Conservation (phyloP, 2,329 filamentous ascomycete species). For the Ilyonectria mors-panacis region DNA sequence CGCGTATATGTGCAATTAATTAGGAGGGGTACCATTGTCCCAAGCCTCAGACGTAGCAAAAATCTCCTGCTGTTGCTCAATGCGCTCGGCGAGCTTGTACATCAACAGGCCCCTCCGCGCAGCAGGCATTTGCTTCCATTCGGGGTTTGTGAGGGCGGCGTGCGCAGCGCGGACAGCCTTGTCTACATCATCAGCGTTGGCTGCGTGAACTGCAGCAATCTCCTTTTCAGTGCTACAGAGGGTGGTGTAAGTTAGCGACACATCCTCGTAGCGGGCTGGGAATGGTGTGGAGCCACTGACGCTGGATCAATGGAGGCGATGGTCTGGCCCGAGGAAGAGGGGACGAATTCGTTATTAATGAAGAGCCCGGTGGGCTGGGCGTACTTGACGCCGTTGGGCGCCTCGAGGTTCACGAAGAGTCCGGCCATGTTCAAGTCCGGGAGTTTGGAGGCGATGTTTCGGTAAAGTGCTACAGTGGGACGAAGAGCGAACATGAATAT, state of each 20-base stretch:
- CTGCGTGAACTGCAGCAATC: slow-evolving; percentile 49
- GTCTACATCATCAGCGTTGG: slow-evolving; percentile 49
- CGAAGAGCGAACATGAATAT: slow-evolving; percentile 25
- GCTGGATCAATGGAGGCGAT: slow-evolving; percentile 50
- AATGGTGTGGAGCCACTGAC: slow-evolving; percentile 32
- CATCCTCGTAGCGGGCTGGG: too few relatives aligned
- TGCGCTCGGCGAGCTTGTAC: slow-evolving; percentile 72
- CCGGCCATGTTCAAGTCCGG: slow-evolving; percentile 42
- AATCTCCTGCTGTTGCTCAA: slow-evolving; percentile 72
- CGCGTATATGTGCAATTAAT: slow-evolving; percentile 54
- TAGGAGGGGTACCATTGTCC: slow-evolving; percentile 62
- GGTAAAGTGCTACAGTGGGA: slow-evolving; percentile 28
- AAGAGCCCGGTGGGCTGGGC: slow-evolving; percentile 82
- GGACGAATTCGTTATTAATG: slow-evolving; percentile 89
- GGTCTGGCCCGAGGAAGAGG: slow-evolving; percentile 44
- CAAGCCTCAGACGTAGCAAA: slow-evolving; percentile 75
- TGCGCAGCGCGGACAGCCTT: slow-evolving; percentile 64
- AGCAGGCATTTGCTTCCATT: slow-evolving; percentile 77
- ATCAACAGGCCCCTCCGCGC: slow-evolving; percentile 78
- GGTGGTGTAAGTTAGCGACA: slow-evolving; percentile 14
- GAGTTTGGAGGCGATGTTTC: slow-evolving; percentile 24
- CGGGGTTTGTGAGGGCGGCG: slow-evolving; percentile 75
- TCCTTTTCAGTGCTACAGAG: slow-evolving; percentile 46
- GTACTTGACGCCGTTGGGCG: slow-evolving; percentile 84
- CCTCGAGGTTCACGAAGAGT: slow-evolving; percentile 72